A percentile compares a stretch with the other conserved stretches of the same genome.
phyloP scores from a whole-genome alignment of 495 filamentous ascomycete genomes.

The Neurospora pannonica region DNA sequence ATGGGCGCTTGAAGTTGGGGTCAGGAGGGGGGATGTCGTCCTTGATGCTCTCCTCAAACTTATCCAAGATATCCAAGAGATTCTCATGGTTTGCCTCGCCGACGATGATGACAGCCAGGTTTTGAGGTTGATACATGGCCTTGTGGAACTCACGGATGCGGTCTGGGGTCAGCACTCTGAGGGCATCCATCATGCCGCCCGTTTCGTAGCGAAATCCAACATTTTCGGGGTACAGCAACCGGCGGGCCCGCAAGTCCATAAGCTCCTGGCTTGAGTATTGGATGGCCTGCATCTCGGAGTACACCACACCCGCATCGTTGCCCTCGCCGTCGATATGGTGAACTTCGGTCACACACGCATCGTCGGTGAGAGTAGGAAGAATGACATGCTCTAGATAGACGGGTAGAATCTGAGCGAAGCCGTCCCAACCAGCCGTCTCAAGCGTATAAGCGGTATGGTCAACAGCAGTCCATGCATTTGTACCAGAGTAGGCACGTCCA shows the following conservation, averaged over 20 bases:
- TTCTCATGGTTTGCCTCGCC: constrained; percentile 80
- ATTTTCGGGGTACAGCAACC: constrained; percentile 77
- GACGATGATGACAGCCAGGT: constrained; percentile 80
- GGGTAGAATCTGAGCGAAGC: constrained; percentile 87
- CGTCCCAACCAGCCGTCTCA: constrained; percentile 91
- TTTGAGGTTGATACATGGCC: constrained; percentile 97
- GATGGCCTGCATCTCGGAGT: constrained; percentile 96
- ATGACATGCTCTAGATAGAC: constrained; percentile 95
- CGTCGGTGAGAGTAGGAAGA: constrained; percentile 82
- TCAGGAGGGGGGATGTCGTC: constrained; percentile 65
- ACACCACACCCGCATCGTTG: constrained; percentile 94
- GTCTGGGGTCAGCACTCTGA: constrained; percentile 76
- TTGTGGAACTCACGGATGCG: constrained; percentile 87
- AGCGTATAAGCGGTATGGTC: constrained; percentile 97
- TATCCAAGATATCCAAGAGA: constrained; percentile 69
- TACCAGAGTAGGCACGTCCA: constrained; percentile 82
- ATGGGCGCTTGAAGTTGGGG: constrained; percentile 73
- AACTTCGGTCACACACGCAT: constrained; percentile 89
- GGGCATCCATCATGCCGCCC: constrained; percentile 88
- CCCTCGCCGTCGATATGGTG: constrained; percentile 89
- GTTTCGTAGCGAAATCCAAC: constrained; percentile 95
- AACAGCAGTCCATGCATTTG: constrained; percentile 92
- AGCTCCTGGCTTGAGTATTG: constrained; percentile 76
- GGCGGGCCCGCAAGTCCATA: constrained; percentile 69
- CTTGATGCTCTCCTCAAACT: constrained; percentile 80